These are phyloP conservation scores for Elongisporangium senticosum DNA, from an alignment of 352 stramenopile species.

Conservation along the genomic window DNA sequence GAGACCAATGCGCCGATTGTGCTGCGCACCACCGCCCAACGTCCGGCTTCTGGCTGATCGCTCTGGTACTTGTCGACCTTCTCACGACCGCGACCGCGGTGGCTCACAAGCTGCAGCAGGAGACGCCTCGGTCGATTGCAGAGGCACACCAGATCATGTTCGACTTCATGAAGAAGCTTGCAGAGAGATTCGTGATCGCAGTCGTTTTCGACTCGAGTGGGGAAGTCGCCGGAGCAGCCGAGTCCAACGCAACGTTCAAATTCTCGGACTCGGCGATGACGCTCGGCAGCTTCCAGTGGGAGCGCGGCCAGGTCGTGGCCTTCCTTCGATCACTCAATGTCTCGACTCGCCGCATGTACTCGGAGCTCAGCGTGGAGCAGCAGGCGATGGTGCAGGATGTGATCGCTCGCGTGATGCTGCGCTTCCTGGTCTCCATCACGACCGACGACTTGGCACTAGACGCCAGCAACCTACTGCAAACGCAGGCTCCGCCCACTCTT, in stretches of 20 bases:
- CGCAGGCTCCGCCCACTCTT: conserved; percentile 8
- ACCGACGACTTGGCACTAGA: not conserved
- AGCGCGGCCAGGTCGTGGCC: conserved; percentile 9
- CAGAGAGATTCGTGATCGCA: not conserved
- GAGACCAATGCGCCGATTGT: not conserved
- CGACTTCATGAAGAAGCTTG: not conserved
- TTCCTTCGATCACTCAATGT: conserved; percentile 27
- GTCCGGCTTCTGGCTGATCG: conserved; percentile 10
- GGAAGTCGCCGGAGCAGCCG: not conserved
- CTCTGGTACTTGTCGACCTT: conserved; percentile 6
- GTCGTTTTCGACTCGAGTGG: conserved; percentile 5
- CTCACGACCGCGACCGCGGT: conserved; percentile 1
- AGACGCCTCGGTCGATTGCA: not conserved
- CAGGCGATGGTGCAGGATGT: conserved; percentile 7
- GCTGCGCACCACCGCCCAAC: conserved; percentile 4
- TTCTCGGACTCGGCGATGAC: conserved; percentile 1
- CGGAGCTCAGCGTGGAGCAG: conserved; percentile 6
- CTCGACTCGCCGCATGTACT: conserved; percentile 19
- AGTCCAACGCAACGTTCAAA: not conserved
- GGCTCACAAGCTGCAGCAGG: not conserved
- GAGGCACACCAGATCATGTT: not conserved
- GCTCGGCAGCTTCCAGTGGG: conserved; percentile 11
- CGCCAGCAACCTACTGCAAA: not conserved
- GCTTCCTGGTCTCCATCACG: conserved; percentile 1
- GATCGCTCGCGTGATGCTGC: conserved; percentile 13